Evolutionary conservation across 148 eudicot species (phyloP).

Genomic region (Persicaria tinctoria): DNA sequence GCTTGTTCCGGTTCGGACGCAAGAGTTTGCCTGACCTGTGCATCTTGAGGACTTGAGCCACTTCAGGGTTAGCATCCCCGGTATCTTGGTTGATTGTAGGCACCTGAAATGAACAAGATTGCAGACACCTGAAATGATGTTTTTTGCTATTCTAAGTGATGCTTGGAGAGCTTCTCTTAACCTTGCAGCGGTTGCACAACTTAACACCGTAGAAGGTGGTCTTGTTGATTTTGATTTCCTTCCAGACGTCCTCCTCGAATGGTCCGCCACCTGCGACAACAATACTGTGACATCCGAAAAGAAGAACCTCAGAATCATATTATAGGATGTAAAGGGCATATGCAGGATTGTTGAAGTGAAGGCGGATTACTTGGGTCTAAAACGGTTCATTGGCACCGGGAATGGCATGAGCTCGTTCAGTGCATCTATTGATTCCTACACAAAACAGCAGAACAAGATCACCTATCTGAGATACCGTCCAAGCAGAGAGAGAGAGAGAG

Average conservation of each 20-base stretch:
- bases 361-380: conserved; percentile 67
- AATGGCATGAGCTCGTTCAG: conserved; percentile 57
- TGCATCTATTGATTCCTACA: conserved; percentile 62
- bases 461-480: background rate
- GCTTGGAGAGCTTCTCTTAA: conserved; percentile 14
- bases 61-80: conserved; percentile 49
- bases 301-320: too few relatives aligned
- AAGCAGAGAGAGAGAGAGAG: background rate
- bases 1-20: conserved; percentile 55
- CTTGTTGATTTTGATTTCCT: conserved; percentile 55
- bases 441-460: conserved; percentile 11
- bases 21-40: conserved; percentile 65
- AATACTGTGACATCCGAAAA: conserved; percentile 39
- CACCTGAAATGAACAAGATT: conserved; percentile 30
- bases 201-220: conserved; percentile 65
- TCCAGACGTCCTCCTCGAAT: conserved; percentile 87
- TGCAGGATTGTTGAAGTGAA: background rate
- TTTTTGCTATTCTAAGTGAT: too few relatives aligned
- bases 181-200: conserved; percentile 94
- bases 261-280: conserved; percentile 82
- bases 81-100: conserved; percentile 79
- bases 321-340: background rate
- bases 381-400: conserved; percentile 68
- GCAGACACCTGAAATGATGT: background rate
- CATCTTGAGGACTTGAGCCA: conserved; percentile 38